These are phyloP conservation scores for Diaporthe ampelina DNA, from an alignment of 2,329 filamentous ascomycete genomes.

Conservation along the genomic window DNA sequence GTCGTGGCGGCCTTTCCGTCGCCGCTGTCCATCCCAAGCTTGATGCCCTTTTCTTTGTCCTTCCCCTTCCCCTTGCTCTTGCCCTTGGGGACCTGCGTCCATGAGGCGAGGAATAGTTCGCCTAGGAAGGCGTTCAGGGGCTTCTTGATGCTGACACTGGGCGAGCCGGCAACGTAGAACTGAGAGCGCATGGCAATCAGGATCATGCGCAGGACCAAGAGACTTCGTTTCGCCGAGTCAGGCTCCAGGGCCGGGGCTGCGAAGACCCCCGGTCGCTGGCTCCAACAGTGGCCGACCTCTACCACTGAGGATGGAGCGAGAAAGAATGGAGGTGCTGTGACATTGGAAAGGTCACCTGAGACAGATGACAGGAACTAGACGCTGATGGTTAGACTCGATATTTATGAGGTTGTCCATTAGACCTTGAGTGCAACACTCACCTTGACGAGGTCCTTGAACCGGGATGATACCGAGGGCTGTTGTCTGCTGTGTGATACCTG, in stretches of 20 bases:
- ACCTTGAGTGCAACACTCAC: slow-evolving; percentile 40
- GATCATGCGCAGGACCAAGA: slow-evolving; percentile 63
- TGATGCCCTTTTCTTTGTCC: slow-evolving; percentile 6
- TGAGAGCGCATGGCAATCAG: slow-evolving; percentile 61
- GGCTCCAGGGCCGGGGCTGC: slow-evolving; percentile 61
- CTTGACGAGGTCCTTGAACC: slow-evolving; percentile 50
- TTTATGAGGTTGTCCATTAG: neutral
- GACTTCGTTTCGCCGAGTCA: slow-evolving; percentile 57
- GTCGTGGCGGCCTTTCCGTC: slow-evolving; percentile 50
- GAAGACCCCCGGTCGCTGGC: slow-evolving; percentile 62
- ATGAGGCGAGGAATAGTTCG: slow-evolving; percentile 62
- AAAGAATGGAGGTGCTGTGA: slow-evolving; percentile 65
- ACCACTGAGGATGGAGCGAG: slow-evolving; percentile 64
- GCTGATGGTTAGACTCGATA: neutral
- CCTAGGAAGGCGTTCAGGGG: slow-evolving; percentile 67
- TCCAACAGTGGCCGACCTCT: slow-evolving; percentile 66
- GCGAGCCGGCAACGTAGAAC: slow-evolving; percentile 61
- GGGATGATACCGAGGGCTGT: slow-evolving; percentile 44
- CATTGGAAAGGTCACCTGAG: slow-evolving; percentile 65
- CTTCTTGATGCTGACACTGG: slow-evolving; percentile 64
- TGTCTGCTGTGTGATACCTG: slow-evolving; percentile 25
- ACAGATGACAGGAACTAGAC: slow-evolving; percentile 53
- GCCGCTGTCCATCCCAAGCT: slow-evolving; percentile 46
- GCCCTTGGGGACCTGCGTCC: slow-evolving; percentile 49
- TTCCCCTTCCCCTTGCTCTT: slow-evolving; percentile 9